phyloP scores from a whole-genome alignment of 768 basidiomycete species.

The Amyloporia xantha region DNA sequence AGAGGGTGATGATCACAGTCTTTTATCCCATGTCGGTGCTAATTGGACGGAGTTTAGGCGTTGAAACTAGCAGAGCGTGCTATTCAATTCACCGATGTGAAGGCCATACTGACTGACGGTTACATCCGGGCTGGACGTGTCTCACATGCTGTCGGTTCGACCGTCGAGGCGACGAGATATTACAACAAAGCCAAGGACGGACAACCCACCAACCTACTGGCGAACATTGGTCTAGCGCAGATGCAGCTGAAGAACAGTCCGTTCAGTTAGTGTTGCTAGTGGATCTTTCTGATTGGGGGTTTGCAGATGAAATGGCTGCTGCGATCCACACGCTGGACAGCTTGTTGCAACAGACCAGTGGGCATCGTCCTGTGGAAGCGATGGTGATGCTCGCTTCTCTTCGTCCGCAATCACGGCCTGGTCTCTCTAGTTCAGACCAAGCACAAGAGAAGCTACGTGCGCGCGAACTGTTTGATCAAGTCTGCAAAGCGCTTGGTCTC shows the following conservation, averaged over 20 bases:
- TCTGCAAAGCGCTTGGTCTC: constrained; percentile 53
- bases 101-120: constrained; percentile 79
- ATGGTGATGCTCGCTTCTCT: constrained; percentile 86
- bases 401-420: constrained; percentile 75
- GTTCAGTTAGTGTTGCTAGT: constrained; percentile 7
- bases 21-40: neutral
- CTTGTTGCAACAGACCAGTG: constrained; percentile 48
- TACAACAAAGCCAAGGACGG: constrained; percentile 63
- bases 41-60: constrained; percentile 42
- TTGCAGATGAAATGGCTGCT: constrained; percentile 68
- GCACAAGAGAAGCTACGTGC: constrained; percentile 67
- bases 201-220: constrained; percentile 68
- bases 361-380: constrained; percentile 72
- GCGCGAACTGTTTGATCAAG: constrained; percentile 75
- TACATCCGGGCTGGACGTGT: constrained; percentile 80
- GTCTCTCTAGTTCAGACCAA: constrained; percentile 67
- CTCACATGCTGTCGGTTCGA: constrained; percentile 62
- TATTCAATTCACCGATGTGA: constrained; percentile 88
- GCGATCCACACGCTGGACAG: constrained; percentile 84
- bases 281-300: neutral
- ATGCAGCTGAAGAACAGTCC: constrained; percentile 82
- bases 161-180: constrained; percentile 61
- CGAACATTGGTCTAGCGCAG: constrained; percentile 81
- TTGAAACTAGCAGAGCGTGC: constrained; percentile 92
- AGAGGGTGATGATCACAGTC: constrained; percentile 38